Base-by-base conservation (phyloP, 805 yeast species). In the Dipodascopsis tothii region DNA sequence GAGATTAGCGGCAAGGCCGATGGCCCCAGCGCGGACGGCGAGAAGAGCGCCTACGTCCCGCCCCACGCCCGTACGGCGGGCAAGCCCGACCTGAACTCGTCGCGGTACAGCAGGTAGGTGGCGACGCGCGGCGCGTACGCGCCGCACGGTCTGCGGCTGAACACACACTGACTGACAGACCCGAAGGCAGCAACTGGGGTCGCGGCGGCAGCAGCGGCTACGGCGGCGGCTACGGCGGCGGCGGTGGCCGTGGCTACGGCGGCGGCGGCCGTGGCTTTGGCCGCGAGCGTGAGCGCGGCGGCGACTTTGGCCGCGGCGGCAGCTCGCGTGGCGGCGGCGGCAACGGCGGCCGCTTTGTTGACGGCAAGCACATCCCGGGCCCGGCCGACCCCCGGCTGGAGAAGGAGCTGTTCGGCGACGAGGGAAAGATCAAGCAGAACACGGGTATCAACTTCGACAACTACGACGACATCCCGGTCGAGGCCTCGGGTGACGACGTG, bases 401-500 rank as follows among this genome's bases (percentile, higher is more conserved):
- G 70, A 57, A 72, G 45, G 87, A 85, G 60, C 72, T 92, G 51
- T 94, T 84, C 58, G 74, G 73, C 41, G 85, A 80, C 43, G 94
- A 80, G 59, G 63, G 70, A 25, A 70, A 68, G 34, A 60, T 63
- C 33, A 78, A 80, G 71, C 96, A 84, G 72, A 80, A 94, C 41
- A 83, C 95, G 32, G 99, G 99, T 75, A 92, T 92, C 70, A 92
- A 92, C 72, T 92, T 92, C 62, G 99, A 94, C 68, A 87, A 85
- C 73, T 92, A 92, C 68, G 99, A 92, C 65, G 97, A 94, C 48
- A 92, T 92, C 54, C 98, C 98, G 49, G 96, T 92, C 52, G 97
- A 92, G 69, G 99, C 96, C 39, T 70, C 94, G 39, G 99, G 99
- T 70, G 82, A 81, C 33, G 78, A 82, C 49, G 95, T 86, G 44